phyloP scores from a whole-genome alignment of 2,329 filamentous ascomycete genomes.

The Fusarium bactridioides region DNA sequence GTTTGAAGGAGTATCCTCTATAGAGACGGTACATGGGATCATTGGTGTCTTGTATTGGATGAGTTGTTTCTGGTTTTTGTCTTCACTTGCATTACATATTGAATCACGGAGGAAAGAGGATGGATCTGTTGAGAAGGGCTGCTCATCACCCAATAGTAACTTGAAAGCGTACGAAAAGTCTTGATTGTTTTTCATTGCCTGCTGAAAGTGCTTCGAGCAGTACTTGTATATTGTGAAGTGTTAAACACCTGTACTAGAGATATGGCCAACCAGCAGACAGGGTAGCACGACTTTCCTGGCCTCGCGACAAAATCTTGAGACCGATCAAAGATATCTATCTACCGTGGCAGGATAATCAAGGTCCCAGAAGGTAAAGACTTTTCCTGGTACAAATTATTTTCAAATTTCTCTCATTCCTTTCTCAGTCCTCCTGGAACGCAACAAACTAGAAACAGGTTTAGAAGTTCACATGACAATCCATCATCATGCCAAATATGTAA shows the following conservation, averaged over 20 bases:
- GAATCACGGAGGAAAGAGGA: background rate
- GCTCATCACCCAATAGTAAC: constrained; percentile 10
- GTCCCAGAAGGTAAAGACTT: background rate
- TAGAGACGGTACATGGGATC: constrained; percentile 19
- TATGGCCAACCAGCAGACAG: background rate
- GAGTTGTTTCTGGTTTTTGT: background rate
- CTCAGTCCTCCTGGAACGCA: background rate
- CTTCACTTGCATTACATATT: background rate
- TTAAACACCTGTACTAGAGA: background rate
- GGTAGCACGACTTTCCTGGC: background rate
- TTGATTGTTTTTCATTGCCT: background rate
- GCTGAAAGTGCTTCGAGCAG: background rate
- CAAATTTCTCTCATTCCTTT: background rate
- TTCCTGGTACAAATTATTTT: background rate
- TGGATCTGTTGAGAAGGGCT: background rate
- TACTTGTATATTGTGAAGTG: background rate
- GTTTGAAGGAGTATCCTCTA: constrained; percentile 5
- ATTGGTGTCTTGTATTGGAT: constrained; percentile 5
- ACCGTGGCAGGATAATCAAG: background rate
- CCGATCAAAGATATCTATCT: background rate
- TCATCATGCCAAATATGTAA: background rate
- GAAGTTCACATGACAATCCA: background rate
- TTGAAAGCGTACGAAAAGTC: constrained; percentile 28
- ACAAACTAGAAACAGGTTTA: background rate
- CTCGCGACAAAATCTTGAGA: background rate